Conservation (phyloP, 306 rosid genomes). For the Pyrus communis region DNA sequence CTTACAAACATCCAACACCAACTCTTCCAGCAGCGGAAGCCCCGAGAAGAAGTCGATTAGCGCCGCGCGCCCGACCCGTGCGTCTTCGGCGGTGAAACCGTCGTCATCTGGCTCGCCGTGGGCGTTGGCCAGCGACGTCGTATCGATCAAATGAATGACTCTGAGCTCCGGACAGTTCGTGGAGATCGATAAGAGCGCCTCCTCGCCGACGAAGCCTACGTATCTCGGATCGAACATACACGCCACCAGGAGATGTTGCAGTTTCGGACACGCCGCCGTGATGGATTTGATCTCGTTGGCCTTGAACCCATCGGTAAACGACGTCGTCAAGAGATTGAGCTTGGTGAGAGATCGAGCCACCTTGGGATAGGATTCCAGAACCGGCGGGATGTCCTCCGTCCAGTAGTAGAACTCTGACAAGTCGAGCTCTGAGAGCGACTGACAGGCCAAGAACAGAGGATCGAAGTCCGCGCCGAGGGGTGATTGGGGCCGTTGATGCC, state of each 20-base stretch:
- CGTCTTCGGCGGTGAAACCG: constrained; percentile 51
- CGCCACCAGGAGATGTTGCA: constrained; percentile 52
- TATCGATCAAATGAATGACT: constrained; percentile 63
- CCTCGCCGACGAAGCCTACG: constrained; percentile 73
- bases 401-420: constrained; percentile 81
- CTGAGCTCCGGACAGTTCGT: constrained; percentile 53
- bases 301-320: constrained; percentile 62
- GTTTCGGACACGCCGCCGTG: constrained; percentile 63
- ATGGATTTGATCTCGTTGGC: constrained; percentile 52
- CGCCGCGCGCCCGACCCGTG: constrained; percentile 45
- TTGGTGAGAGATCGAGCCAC: constrained; percentile 50
- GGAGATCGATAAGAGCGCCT: constrained; percentile 44
- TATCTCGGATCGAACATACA: constrained; percentile 79
- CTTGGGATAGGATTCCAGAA: constrained; percentile 35
- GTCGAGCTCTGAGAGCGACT: constrained; percentile 51
- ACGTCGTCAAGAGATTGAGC: constrained; percentile 56
- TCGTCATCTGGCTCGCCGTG: constrained; percentile 51
- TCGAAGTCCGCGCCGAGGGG: constrained; percentile 53
- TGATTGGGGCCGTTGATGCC: constrained; percentile 73
- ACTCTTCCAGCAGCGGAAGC: constrained; percentile 62
- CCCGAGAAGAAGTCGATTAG: constrained; percentile 59
- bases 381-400: constrained; percentile 82
- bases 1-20: constrained; percentile 76
- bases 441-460: constrained; percentile 49
- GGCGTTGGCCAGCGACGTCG: constrained; percentile 47